Evolutionary conservation across 768 basidiomycete genomes (phyloP).

Genomic region (Leucocoprinus leucothites): DNA sequence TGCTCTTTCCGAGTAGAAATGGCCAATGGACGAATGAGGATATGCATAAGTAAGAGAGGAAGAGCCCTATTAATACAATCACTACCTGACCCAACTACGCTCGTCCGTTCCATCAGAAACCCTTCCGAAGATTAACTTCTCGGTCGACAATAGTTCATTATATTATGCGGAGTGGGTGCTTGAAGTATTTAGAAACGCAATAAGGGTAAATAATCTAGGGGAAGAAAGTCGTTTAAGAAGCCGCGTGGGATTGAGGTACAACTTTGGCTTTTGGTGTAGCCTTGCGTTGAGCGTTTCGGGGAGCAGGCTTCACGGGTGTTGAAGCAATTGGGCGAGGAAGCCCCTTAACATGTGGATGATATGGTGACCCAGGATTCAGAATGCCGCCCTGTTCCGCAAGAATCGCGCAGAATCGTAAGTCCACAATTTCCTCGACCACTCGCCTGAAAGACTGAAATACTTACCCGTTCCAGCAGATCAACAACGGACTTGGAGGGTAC

Average conservation of each 20-base stretch:
- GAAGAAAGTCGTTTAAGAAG: too few species aligned
- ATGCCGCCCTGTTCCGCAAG: conserved; percentile 51
- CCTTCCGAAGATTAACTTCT: too few species aligned
- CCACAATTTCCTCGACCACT: not conserved
- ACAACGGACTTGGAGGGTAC: conserved; percentile 76
- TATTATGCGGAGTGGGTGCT: too few species aligned
- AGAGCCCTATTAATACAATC: conserved; percentile 4
- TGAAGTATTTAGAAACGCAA: too few species aligned
- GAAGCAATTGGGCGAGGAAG: not conserved
- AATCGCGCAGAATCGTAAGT: conserved; percentile 4
- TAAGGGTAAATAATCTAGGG: too few species aligned
- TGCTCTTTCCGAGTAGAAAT: conserved; percentile 18
- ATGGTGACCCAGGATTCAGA: conserved; percentile 53
- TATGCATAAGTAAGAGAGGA: not conserved
- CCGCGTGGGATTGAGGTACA: too few species aligned
- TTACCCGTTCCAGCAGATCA: conserved; percentile 74
- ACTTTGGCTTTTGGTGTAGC: not conserved
- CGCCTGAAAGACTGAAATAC: conserved; percentile 26
- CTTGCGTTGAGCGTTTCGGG: not conserved
- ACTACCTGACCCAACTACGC: not conserved
- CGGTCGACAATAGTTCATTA: too few species aligned
- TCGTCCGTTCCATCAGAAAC: too few species aligned
- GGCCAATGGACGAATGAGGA: not conserved
- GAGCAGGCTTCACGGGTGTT: conserved; percentile 17
- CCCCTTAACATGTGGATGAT: conserved; percentile 37